phyloP scores from a whole-genome alignment of 257 asterid species.

The Rauvolfia tetraphylla region DNA sequence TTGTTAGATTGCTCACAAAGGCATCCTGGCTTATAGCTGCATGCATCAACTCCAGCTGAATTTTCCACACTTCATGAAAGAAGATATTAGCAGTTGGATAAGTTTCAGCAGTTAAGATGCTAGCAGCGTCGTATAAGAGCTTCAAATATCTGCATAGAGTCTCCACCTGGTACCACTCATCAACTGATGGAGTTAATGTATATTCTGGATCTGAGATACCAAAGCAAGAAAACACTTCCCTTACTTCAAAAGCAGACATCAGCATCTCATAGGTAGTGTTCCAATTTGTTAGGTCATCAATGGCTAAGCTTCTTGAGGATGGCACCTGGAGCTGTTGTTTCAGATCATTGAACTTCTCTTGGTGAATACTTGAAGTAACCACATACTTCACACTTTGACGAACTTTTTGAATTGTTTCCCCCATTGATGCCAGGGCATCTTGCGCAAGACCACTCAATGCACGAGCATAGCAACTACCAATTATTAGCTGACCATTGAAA shows the following conservation, averaged over 20 bases:
- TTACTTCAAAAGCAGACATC: conserved; percentile 67
- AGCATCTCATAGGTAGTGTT: conserved; percentile 81
- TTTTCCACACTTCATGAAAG: conserved; percentile 53
- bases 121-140: conserved; percentile 65
- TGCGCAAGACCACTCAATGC: conserved; percentile 57
- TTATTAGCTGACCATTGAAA: conserved; percentile 67
- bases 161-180: conserved; percentile 73
- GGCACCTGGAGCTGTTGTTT: conserved; percentile 82
- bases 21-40: conserved; percentile 31
- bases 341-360: conserved; percentile 46
- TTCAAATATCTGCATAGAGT: conserved; percentile 57
- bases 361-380: conserved; percentile 45
- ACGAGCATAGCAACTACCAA: conserved; percentile 61
- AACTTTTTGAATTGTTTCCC: conserved; percentile 48
- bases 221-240: conserved; percentile 69
- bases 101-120: conserved; percentile 38
- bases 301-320: conserved; percentile 48
- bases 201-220: conserved; percentile 66
- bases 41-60: conserved; percentile 48
- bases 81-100: conserved; percentile 56
- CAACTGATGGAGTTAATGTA: conserved; percentile 37
- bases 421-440: conserved; percentile 43
- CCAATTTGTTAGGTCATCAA: conserved; percentile 71
- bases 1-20: conserved; percentile 16
- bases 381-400: conserved; percentile 71